These are phyloP conservation scores for Penicillium palitans DNA, from an alignment of 2,329 filamentous ascomycete species.

Conservation along the genomic window DNA sequence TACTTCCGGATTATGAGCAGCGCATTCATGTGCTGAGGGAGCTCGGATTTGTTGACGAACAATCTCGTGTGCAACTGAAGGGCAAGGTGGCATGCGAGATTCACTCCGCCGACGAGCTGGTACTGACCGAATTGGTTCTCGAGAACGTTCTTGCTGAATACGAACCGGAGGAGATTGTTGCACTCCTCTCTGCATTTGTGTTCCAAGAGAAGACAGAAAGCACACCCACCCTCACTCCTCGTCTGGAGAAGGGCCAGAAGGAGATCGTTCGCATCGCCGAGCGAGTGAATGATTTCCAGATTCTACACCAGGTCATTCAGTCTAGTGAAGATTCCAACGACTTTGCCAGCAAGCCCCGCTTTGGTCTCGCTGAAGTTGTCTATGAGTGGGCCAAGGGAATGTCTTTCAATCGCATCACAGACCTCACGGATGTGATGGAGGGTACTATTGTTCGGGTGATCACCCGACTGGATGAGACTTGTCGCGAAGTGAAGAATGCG, in stretches of 20 bases:
- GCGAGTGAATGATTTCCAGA: constrained; percentile 88
- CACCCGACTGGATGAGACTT: constrained; percentile 90
- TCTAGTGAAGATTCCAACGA: constrained; percentile 89
- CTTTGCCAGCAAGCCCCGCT: constrained; percentile 81
- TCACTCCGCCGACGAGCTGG: constrained; percentile 93
- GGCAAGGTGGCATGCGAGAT: constrained; percentile 99
- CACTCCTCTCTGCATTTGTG: constrained; percentile 88
- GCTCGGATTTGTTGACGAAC: constrained; percentile 85
- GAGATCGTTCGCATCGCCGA: constrained; percentile 89
- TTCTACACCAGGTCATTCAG: constrained; percentile 86
- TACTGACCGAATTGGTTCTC: constrained; percentile 91
- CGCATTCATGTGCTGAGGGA: constrained; percentile 89
- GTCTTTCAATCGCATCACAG: constrained; percentile 97
- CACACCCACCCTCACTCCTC: constrained; percentile 76
- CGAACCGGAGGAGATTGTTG: constrained; percentile 94
- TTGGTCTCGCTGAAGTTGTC: constrained; percentile 94
- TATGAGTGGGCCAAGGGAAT: constrained; percentile 98
- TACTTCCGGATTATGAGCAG: constrained; percentile 95
- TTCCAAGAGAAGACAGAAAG: constrained; percentile 95
- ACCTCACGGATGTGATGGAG: constrained; percentile 92
- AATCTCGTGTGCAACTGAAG: constrained; percentile 87
- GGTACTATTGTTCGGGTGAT: constrained; percentile 96
- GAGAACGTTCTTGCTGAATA: constrained; percentile 96
- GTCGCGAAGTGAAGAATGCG: constrained; percentile 94
- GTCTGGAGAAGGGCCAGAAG: constrained; percentile 76